Conservation (phyloP, 73 alveolate species). For the Paramecium sexaurelia region DNA sequence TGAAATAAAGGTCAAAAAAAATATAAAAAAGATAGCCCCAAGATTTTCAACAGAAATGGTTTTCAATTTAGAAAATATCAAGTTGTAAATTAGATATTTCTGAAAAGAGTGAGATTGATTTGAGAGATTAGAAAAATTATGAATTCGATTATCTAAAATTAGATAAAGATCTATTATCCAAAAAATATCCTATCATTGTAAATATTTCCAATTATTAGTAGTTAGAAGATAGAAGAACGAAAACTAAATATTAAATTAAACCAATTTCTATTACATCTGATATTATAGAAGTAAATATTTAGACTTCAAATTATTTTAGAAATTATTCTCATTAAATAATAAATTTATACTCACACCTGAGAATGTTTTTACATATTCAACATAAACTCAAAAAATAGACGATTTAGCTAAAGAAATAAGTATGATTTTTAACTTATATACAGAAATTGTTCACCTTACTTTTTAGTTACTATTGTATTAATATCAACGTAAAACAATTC, state of each 20-base stretch:
- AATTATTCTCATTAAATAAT: neutral
- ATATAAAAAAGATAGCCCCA: neutral
- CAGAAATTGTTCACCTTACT: neutral
- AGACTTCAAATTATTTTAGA: neutral
- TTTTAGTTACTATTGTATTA: neutral
- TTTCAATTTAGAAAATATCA: neutral
- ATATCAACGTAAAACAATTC: neutral
- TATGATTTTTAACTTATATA: neutral
- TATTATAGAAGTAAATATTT: neutral
- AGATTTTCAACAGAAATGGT: slow-evolving; percentile 5
- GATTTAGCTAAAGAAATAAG: slow-evolving; percentile 31
- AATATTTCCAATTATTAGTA: neutral
- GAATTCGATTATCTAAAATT: slow-evolving; percentile 12
- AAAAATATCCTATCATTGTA: neutral
- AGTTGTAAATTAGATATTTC: neutral
- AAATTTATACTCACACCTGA: neutral
- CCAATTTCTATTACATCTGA: neutral
- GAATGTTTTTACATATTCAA: neutral
- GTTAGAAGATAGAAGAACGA: neutral
- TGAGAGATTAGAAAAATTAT: neutral
- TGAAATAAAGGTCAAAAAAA: neutral
- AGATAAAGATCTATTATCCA: neutral
- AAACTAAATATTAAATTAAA: neutral
- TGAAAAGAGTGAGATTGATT: neutral
- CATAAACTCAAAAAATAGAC: neutral